Evolutionary conservation across 148 eudicot species (phyloP).

Genomic region (Beta vulgaris): DNA sequence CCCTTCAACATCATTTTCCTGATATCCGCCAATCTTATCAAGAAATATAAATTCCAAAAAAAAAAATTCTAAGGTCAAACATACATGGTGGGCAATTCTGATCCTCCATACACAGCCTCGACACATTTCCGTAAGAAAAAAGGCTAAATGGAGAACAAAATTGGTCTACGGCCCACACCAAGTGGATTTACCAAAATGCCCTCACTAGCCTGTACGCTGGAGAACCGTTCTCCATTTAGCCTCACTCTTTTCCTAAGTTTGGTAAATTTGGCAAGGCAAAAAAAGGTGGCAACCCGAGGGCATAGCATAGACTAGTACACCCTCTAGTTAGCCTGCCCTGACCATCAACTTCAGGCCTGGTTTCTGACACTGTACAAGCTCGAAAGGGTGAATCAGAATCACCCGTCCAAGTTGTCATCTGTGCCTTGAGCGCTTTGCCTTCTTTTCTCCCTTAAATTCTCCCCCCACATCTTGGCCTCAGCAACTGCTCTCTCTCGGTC

Average conservation of each 20-base stretch:
- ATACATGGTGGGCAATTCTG: constrained; percentile 30
- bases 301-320: constrained; percentile 13
- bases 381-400: constrained; percentile 18
- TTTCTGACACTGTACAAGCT: constrained; percentile 19
- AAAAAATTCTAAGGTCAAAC: constrained; percentile 22
- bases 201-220: too few relatives aligned
- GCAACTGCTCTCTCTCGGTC: constrained; percentile 39
- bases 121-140: constrained; percentile 26
- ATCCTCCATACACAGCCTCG: constrained; percentile 32
- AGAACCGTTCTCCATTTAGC: too few relatives aligned
- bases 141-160: too few relatives aligned
- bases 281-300: neutral
- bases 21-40: constrained; percentile 21
- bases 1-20: constrained; percentile 9
- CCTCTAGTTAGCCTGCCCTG: constrained; percentile 19
- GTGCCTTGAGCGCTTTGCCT: constrained; percentile 49
- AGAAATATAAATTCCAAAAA: neutral
- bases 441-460: constrained; percentile 47
- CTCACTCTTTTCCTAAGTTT: too few relatives aligned
- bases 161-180: too few relatives aligned
- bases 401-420: constrained; percentile 40
- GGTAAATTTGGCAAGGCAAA: neutral
- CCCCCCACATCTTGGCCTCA: constrained; percentile 45
- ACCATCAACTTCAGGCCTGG: neutral
- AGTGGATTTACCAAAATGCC: too few relatives aligned